Evolutionary conservation across 345 rosid genomes (phyloP).

Genomic region (Laguncularia racemosa): DNA sequence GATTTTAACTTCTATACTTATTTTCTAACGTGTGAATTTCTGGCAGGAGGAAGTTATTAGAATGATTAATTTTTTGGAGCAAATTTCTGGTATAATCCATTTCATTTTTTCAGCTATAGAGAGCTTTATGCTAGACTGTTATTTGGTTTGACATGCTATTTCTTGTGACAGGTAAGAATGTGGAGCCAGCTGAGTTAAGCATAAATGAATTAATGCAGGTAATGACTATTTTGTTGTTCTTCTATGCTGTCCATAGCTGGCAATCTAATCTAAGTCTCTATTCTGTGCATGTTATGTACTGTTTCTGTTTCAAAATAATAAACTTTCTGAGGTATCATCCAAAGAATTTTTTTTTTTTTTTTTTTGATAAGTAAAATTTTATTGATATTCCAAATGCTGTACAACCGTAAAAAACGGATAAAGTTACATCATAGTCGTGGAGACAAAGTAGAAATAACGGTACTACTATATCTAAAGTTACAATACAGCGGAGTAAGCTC

Average conservation of each 20-base stretch:
- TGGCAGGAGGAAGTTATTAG: constrained; percentile 90
- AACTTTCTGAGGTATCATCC: too few species aligned
- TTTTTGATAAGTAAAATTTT: too few species aligned
- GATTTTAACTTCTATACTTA: background rate
- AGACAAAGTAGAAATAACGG: too few species aligned
- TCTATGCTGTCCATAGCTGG: background rate
- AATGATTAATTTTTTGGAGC: constrained; percentile 75
- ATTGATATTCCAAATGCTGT: too few species aligned
- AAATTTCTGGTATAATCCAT: constrained; percentile 55
- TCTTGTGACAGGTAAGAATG: constrained; percentile 46
- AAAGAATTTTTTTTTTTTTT: too few species aligned
- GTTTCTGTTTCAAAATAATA: too few species aligned
- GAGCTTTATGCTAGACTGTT: background rate
- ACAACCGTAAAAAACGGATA: too few species aligned
- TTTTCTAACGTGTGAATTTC: constrained; percentile 11
- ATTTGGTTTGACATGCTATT: background rate
- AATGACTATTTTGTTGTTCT: constrained; percentile 4
- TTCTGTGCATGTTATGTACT: too few species aligned
- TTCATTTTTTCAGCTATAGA: background rate
- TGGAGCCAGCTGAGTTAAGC: constrained; percentile 43
- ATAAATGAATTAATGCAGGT: constrained; percentile 64
- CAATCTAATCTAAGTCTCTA: too few species aligned
- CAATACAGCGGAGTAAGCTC: too few species aligned
- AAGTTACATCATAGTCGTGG: too few species aligned
- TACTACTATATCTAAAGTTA: too few species aligned